Evolutionary conservation across 495 filamentous ascomycete species (phyloP), one percentile per base, ranked within the genome.

Genomic region (Aspergillus cristatus): DNA sequence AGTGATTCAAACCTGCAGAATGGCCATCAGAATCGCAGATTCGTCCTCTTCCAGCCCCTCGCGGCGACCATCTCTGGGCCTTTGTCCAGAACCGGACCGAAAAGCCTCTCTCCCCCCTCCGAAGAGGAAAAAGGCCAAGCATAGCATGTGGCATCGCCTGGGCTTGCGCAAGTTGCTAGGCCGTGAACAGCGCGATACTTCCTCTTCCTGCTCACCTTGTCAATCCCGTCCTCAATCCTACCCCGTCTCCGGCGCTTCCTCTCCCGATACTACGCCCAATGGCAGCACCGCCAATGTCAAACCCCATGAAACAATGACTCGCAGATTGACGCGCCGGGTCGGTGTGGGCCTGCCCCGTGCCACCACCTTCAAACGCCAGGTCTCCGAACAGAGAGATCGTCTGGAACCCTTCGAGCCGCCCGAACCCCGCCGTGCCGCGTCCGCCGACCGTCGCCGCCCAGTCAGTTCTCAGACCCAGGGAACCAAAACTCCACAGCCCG

Each of bases 311-410:
- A 62, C 70, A 25, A 37, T 74, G 17, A 65, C 63, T 17, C 67
- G 79, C 37, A 72, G 76, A 42, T 53, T 78, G 25, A 80, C 82
- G 12, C 64, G 81, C 43, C 80, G 72, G 43, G 87, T 87, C 1
- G 76, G 90, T n/a, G 82, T 86, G 7, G 81, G 80, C 12, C 63
- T 93, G 28, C 85, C 88, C 24, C 73, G 84, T 38, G 63, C 78
- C 8, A 70, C 76, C 35, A 88, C 84, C 3, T 86, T 89, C 58
- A 82, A 79, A 56, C 73, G 87, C 48, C 86, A 88, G 50, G 75
- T 81, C 49, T 86, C 84, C 16, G 89, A 94, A 57, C 70, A 69
- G 41, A 71, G 85, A 44, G 78, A 88, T 45, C 78, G 73, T 41
- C 68, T 93, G 17, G 70, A 78, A 34, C 78, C 83, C 17, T 58